Evolutionary conservation across 805 yeast genomes (phyloP).

Genomic region (Wickerhamiella cacticola): DNA sequence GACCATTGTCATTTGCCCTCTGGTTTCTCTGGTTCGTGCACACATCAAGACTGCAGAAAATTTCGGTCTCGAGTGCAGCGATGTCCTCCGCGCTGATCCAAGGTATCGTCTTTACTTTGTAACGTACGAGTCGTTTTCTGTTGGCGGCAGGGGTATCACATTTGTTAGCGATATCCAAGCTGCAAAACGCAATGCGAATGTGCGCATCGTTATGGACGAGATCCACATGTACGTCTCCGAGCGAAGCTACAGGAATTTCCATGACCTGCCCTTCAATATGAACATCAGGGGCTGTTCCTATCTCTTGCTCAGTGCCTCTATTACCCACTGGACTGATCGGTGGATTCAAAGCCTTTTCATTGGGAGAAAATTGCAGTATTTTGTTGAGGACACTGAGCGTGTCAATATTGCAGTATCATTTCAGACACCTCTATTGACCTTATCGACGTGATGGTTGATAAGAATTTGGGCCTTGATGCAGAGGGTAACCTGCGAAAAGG

Average conservation of each 20-base stretch:
- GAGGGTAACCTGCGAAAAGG: not conserved
- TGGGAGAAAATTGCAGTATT: not conserved
- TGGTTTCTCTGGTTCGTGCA: not conserved
- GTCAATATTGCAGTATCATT: not conserved
- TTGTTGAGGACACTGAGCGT: not conserved
- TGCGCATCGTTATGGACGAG: not conserved
- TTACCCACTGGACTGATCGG: not conserved
- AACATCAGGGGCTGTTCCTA: not conserved
- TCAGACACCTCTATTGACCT: not conserved
- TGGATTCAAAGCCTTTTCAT: not conserved
- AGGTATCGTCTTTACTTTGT: not conserved
- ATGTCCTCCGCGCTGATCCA: not conserved
- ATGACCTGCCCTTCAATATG: not conserved
- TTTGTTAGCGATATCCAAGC: not conserved
- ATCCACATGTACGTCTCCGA: not conserved
- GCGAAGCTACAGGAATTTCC: not conserved
- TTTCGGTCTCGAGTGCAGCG: not conserved
- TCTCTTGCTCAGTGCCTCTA: not conserved
- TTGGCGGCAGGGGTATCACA: not conserved
- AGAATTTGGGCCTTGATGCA: not conserved
- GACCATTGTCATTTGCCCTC: not conserved
- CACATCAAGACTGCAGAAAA: not conserved
- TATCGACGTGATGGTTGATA: not conserved
- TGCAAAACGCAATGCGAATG: not conserved
- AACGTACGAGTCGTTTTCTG: not conserved